Evolutionary conservation across 495 filamentous ascomycete species (phyloP).

Genomic region (Neurospora sp.): DNA sequence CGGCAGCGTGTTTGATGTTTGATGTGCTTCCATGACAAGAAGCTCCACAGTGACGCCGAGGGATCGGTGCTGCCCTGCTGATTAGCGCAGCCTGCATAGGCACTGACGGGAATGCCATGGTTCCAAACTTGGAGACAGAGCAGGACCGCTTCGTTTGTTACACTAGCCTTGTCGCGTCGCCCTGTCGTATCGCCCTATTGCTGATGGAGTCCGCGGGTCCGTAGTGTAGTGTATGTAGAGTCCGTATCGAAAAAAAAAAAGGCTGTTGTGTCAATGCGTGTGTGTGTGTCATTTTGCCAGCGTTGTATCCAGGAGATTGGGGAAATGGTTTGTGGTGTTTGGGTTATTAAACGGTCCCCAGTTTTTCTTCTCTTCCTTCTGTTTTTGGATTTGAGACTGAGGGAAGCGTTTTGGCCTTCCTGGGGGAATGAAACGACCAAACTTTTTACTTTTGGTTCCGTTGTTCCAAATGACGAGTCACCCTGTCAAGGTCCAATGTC

Average conservation of each 20-base stretch:
- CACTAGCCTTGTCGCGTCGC: background rate
- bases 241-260: background rate
- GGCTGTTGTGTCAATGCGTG: background rate
- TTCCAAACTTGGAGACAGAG: background rate
- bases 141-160: background rate
- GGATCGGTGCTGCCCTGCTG: background rate
- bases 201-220: background rate
- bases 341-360: background rate
- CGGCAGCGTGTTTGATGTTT: background rate
- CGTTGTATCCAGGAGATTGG: background rate
- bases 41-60: background rate
- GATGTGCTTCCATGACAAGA: background rate
- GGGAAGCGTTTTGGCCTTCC: too few species aligned
- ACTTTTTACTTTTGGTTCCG: too few species aligned
- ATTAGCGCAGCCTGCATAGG: background rate
- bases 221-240: background rate
- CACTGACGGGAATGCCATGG: background rate
- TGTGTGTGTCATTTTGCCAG: background rate
- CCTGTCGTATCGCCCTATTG: background rate
- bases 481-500: too few species aligned
- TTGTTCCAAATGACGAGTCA: too few species aligned
- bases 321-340: background rate
- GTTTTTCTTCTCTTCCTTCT: background rate
- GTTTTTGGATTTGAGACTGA: too few species aligned
- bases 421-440: too few species aligned